Conservation (phyloP, 805 yeast species). For the Lipomyces lipofer region DNA sequence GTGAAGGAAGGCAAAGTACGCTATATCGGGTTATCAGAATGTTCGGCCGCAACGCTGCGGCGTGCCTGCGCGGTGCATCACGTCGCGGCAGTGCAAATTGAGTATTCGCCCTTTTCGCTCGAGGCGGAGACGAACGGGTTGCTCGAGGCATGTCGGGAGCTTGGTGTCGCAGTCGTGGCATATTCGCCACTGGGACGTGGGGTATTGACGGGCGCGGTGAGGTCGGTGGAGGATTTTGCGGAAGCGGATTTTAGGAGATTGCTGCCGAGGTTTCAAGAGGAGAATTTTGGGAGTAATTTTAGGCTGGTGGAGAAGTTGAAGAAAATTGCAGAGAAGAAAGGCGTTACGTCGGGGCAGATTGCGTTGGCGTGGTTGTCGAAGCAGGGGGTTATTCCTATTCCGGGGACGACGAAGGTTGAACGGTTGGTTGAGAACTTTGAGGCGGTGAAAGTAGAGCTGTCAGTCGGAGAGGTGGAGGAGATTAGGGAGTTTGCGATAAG, state of each 20-base stretch:
- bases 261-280: conserved; percentile 60
- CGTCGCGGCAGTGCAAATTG: conserved; percentile 72
- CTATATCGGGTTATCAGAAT: conserved; percentile 76
- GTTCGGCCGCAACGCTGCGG: conserved; percentile 57
- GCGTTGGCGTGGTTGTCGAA: conserved; percentile 66
- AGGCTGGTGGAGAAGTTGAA: conserved; percentile 50
- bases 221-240: conserved; percentile 47
- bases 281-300: conserved; percentile 55
- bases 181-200: conserved; percentile 88
- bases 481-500: conserved; percentile 7
- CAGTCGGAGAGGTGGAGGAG: conserved; percentile 9
- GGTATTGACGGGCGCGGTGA: conserved; percentile 63
- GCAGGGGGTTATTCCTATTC: conserved; percentile 66
- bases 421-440: conserved; percentile 64
- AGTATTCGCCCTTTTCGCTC: conserved; percentile 68
- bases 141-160: conserved; percentile 56
- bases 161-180: conserved; percentile 66
- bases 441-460: conserved; percentile 4
- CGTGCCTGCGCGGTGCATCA: conserved; percentile 58
- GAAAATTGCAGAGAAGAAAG: conserved; percentile 49
- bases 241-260: conserved; percentile 57
- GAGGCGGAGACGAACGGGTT: conserved; percentile 66
- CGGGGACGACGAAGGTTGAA: conserved; percentile 62
- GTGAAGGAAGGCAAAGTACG: conserved; percentile 65
- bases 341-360: conserved; percentile 60